A percentile compares a stretch with the other conserved stretches of the same genome.
phyloP scores from a whole-genome alignment of 1,284 basidiomycete genomes.

The Boletus sp. region DNA sequence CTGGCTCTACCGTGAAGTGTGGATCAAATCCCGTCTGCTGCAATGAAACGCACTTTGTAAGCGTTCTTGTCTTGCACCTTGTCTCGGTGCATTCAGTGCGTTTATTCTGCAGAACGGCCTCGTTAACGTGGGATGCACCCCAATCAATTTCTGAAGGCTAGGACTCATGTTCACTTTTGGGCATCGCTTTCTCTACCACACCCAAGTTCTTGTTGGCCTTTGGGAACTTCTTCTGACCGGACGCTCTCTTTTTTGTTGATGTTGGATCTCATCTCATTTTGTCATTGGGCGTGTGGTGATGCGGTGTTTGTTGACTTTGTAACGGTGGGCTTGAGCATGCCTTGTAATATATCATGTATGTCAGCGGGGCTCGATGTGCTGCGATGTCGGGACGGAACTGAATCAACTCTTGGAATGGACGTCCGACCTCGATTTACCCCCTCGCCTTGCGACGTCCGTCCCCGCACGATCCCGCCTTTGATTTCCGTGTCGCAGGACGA shows the following conservation, averaged over 20 bases:
- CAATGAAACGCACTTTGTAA: constrained; percentile 17
- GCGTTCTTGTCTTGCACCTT: background rate
- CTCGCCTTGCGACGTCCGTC: constrained; percentile 20
- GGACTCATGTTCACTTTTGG: constrained; percentile 5
- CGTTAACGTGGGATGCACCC: constrained; percentile 25
- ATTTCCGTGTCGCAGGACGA: constrained; percentile 7
- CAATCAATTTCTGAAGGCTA: constrained; percentile 14
- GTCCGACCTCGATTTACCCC: constrained; percentile 26
- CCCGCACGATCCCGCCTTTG: constrained; percentile 5
- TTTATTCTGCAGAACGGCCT: constrained; percentile 18
- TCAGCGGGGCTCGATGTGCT: constrained; percentile 12
- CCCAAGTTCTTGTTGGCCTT: constrained; percentile 15
- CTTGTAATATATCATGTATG: constrained; percentile 13
- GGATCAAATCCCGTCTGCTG: constrained; percentile 23
- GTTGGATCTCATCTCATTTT: constrained; percentile 22
- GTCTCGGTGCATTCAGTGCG: background rate
- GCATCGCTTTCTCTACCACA: constrained; percentile 21
- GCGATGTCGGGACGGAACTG: no score
- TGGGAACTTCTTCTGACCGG: constrained; percentile 15
- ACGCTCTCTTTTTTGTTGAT: constrained; percentile 28
- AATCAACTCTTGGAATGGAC: no score
- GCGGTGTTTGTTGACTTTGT: no score
- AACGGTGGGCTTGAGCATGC: constrained; percentile 1
- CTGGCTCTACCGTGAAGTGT: constrained; percentile 27
- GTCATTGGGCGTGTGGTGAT: constrained; percentile 17